Base-by-base conservation (phyloP, 805 yeast species). In the Myxozyma lipomycoides region DNA sequence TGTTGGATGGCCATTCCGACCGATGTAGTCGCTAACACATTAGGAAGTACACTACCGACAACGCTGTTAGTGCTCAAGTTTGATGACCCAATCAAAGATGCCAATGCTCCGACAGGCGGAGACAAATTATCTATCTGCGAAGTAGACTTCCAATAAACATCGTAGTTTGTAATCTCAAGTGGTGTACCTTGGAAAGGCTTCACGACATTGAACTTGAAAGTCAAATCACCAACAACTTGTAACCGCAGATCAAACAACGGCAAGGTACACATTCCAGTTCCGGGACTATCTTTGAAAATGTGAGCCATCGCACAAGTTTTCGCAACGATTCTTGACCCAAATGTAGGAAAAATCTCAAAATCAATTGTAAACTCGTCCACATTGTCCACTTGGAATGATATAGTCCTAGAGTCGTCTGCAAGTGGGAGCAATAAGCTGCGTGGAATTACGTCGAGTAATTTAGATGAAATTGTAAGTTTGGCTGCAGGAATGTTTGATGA, bases 91-190 rank as follows among this genome's bases (percentile, higher is more conserved):
- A 52, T 52, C 6, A 48, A 50, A 3, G 56, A 41, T 17, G 50
- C 45, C 18, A 45, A 36, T 40, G 56, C 49, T 12, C 52, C 44
- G 21, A 28, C 40, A 39, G 34, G 49, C n/a, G 47, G 43, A 18
- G 48, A 56, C 3, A 52, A 32, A 21, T 38, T 58, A 43, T 64
- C 71, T 39, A 72, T 67, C 36, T 78, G 79, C 40, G 83, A 78
- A 0, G 96, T 86, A 0, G 95, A 83, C 68, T 90, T 93, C 98
- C 98, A 91, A 69, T 91, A 91, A 0, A 98, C 91, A 63, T 90
- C 97, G 65, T 86, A 89, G 70, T 88, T 87, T 9, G 95, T 83
- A 39, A 95, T 84, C 67, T 90, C 97, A 51, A 91, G 71, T 3
- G 95, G 84, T 37, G 67, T 69, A 4, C 96, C 97, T 4, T 82